Conservation (phyloP, 495 filamentous ascomycete genomes). For the Evernia prunastri region DNA sequence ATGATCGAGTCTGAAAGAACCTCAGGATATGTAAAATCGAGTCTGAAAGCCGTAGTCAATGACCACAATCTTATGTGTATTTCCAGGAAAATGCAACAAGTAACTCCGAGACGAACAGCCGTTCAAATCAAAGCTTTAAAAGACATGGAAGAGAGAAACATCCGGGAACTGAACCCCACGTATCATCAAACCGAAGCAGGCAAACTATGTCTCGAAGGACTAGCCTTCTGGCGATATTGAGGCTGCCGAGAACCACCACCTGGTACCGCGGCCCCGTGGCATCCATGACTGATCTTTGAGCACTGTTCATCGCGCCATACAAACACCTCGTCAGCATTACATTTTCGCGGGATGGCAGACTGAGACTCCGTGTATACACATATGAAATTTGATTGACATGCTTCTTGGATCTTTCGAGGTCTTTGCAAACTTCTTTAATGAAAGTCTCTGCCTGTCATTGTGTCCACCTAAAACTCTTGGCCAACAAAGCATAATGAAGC, state of each 20-base stretch:
- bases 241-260: background rate
- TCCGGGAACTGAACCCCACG: background rate
- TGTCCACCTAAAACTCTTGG: background rate
- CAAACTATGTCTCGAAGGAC: background rate
- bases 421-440: background rate
- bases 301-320: background rate
- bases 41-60: background rate
- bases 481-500: background rate
- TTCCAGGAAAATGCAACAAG: background rate
- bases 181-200: background rate
- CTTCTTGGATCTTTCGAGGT: background rate
- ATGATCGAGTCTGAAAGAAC: background rate
- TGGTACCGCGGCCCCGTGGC: background rate
- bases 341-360: background rate
- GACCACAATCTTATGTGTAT: background rate
- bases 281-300: background rate
- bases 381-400: background rate
- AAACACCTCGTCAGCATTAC: background rate
- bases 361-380: background rate
- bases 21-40: background rate
- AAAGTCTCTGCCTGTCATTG: background rate
- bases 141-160: background rate
- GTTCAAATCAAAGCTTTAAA: background rate
- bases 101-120: background rate
- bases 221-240: background rate